Percentiles rank a stretch among this genome's conserved stretches.
These are phyloP conservation scores for Auriscalpium orientale DNA, from an alignment of 768 basidiomycete genomes.

Conservation along the genomic window DNA sequence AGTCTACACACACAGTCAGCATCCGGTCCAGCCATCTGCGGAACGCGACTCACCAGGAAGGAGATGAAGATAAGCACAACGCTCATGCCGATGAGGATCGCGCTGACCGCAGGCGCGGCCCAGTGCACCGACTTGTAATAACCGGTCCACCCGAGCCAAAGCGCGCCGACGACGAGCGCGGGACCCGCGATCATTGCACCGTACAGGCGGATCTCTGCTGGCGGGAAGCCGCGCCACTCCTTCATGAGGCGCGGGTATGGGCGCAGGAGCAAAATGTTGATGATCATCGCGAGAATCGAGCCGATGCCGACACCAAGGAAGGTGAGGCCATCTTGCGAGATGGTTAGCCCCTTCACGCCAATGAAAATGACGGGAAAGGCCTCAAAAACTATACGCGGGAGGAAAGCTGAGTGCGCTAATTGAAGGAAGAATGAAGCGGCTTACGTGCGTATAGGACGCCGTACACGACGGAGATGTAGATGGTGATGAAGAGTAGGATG, in stretches of 20 bases:
- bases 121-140: conserved; percentile 3
- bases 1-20: background rate
- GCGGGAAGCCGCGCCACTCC: conserved; percentile 7
- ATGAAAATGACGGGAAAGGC: conserved; percentile 5
- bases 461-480: conserved; percentile 12
- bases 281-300: background rate
- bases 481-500: conserved; percentile 7
- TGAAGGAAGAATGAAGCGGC: too few species aligned
- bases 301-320: conserved; percentile 7
- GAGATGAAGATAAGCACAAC: conserved; percentile 2
- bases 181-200: background rate
- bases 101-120: conserved; percentile 4
- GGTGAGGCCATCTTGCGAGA: background rate
- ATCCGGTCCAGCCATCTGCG: background rate
- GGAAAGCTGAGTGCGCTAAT: too few species aligned
- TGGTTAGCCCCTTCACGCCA: background rate
- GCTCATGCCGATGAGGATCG: background rate
- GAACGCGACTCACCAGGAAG: conserved; percentile 1
- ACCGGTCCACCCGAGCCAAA: conserved; percentile 8
- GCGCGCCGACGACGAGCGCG: background rate
- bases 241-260: background rate
- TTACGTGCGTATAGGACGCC: conserved; percentile 4
- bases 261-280: background rate
- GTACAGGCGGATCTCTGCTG: conserved; percentile 1
- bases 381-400: background rate